Base-by-base conservation (phyloP, 257 asterid genomes). In the Cinchona pubescens region DNA sequence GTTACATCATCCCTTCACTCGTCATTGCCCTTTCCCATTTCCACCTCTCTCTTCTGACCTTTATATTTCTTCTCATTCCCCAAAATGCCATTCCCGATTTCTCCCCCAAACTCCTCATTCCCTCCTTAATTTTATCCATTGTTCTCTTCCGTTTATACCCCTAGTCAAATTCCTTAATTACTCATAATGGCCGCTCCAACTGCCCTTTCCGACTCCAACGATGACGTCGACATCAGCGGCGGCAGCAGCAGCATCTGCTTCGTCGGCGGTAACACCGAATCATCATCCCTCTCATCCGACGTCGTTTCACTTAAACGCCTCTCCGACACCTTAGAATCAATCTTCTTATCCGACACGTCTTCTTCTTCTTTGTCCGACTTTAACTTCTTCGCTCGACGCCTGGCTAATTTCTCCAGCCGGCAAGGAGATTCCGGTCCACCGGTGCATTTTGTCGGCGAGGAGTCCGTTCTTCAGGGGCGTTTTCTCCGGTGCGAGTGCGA, bases 341-440 rank as follows among this genome's bases (percentile, higher is more conserved):
- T 94, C 68, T 84, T 88, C 72, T 66, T 85, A 34, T 27, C 49
- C 62, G 90, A 83, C 66, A 18, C 85, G 21, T 76, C 84, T 12
- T 80, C 93, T 0, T 42, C 85, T 56, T 80, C 94, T 1, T 42
- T 84, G 61, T 78, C 85, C 74, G 97, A 90, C 35, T 94, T 90
- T 27, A 90, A 90, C 80, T 89, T 76, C 88, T 92, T 88, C 80
- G 84, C 97, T 75, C n/a, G 98, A 94, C 73, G 90, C 95, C n/a
- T 86, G 81, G 83, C 75, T 94, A 25, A 82, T 90, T 15, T 72
- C 85, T 2, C 75, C 84, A 14, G 78, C 89, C 64, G 89, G 96
- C n/a, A 82, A 76, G 87, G 92, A 92, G 78, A 85, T 92, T 70
- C 87, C 93, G 25, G 96, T 90, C 27, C 97, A 94, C 84, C 86